Evolutionary conservation across 2,329 filamentous ascomycete genomes (phyloP).

Genomic region (Cladophialophora chaetospira): DNA sequence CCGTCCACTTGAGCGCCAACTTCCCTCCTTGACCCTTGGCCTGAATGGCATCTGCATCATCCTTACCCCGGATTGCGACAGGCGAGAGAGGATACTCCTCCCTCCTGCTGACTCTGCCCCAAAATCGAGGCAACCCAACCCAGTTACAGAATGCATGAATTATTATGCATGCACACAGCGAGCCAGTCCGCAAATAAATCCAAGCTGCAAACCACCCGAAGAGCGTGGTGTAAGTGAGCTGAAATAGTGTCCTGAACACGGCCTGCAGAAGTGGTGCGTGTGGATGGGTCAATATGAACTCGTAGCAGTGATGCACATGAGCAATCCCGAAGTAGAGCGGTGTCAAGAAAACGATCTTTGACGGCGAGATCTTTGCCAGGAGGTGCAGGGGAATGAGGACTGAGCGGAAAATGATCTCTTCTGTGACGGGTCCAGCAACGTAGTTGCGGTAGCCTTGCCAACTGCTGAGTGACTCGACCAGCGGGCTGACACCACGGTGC

Average conservation of each 20-base stretch:
- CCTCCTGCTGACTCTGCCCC: conserved; percentile 69
- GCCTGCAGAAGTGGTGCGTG: conserved; percentile 64
- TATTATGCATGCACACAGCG: conserved; percentile 70
- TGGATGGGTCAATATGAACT: conserved; percentile 81
- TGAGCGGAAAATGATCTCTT: conserved; percentile 91
- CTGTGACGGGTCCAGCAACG: conserved; percentile 82
- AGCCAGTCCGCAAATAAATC: conserved; percentile 81
- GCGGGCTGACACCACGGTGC: conserved; percentile 48
- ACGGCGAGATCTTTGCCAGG: conserved; percentile 61
- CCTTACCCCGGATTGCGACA: conserved; percentile 42
- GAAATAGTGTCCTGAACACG: conserved; percentile 72
- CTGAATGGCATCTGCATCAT: conserved; percentile 36
- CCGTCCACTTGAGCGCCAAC: conserved; percentile 64
- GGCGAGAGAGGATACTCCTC: conserved; percentile 36
- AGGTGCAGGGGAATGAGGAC: conserved; percentile 81
- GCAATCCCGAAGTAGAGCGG: conserved; percentile 91
- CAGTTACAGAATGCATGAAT: conserved; percentile 91
- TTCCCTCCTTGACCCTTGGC: conserved; percentile 34
- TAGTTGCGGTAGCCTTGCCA: conserved; percentile 87
- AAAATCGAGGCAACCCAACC: conserved; percentile 84
- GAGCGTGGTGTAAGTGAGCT: conserved; percentile 85
- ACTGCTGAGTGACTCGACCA: conserved; percentile 65
- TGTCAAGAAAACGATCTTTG: conserved; percentile 72
- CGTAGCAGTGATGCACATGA: conserved; percentile 94
- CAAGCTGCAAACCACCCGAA: conserved; percentile 96